Percentiles rank a stretch among this genome's conserved stretches.
Evolutionary conservation across 106 monocot species (phyloP).

Genomic region (Phalaenopsis aphrodite): DNA sequence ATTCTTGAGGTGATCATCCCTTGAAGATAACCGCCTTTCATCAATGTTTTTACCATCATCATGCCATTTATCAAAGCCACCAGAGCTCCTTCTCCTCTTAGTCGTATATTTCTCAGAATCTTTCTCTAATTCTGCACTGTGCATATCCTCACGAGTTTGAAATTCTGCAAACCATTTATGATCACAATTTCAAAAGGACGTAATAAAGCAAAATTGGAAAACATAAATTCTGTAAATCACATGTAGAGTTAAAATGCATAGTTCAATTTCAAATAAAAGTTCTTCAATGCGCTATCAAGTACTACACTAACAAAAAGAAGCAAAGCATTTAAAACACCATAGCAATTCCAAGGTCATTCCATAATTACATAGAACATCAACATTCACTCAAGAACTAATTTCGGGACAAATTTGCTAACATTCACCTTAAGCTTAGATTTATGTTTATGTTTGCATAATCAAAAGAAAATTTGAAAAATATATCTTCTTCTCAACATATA

Average conservation of each 20-base stretch:
- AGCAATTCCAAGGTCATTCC: not conserved
- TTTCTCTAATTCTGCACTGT: constrained; percentile 31
- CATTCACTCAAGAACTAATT: not conserved
- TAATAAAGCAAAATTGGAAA: not conserved
- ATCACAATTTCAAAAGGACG: not conserved
- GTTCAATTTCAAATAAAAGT: not conserved
- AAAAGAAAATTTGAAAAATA: not conserved
- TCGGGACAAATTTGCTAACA: not conserved
- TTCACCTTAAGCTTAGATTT: not conserved
- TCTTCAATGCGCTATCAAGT: not conserved
- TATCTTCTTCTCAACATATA: not conserved
- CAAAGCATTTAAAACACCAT: not conserved
- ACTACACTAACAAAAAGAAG: not conserved
- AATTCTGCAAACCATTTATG: constrained; percentile 14
- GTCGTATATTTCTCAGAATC: constrained; percentile 29
- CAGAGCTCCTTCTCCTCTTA: constrained; percentile 34
- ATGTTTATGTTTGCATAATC: not conserved
- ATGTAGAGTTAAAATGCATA: not conserved
- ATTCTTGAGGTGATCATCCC: constrained; percentile 37
- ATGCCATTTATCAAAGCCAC: constrained; percentile 37
- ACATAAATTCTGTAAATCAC: not conserved
- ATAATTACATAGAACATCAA: not conserved
- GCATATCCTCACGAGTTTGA: constrained; percentile 24
- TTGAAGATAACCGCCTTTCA: constrained; percentile 28
- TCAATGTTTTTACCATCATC: constrained; percentile 32